A percentile compares a stretch with the other conserved stretches of the same genome.
phyloP scores from a whole-genome alignment of 2,329 filamentous ascomycete species.

The Microcera coccophila region DNA sequence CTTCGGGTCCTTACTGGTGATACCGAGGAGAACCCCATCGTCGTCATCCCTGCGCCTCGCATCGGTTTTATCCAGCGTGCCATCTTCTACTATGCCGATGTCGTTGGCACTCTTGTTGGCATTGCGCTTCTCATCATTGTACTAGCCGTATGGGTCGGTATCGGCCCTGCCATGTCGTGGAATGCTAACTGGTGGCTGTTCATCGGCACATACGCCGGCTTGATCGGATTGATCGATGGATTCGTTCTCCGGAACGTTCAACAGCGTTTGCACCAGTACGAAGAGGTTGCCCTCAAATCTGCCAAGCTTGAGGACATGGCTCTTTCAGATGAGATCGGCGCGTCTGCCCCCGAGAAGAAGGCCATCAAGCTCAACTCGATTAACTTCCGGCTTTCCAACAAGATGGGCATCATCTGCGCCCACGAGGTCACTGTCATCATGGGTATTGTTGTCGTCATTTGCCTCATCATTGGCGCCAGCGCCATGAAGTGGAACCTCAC shows the following conservation, averaged over 20 bases:
- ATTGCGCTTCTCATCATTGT: slow-evolving; percentile 34
- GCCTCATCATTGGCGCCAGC: slow-evolving; percentile 18
- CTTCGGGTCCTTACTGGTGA: slow-evolving; percentile 34
- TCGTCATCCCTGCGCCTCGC: slow-evolving; percentile 22
- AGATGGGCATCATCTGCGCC: slow-evolving; percentile 19
- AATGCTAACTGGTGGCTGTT: slow-evolving; percentile 45
- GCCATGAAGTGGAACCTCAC: slow-evolving; percentile 21
- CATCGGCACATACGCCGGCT: slow-evolving; percentile 45
- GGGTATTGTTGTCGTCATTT: slow-evolving; percentile 15
- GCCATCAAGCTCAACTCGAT: slow-evolving; percentile 4
- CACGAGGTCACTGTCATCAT: slow-evolving; percentile 19
- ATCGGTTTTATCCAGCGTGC: slow-evolving; percentile 32
- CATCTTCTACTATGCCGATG: slow-evolving; percentile 38
- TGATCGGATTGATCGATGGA: slow-evolving; percentile 42
- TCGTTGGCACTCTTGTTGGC: slow-evolving; percentile 40
- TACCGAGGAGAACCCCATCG: slow-evolving; percentile 28
- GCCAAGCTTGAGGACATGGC: background rate
- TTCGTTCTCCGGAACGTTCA: slow-evolving; percentile 45
- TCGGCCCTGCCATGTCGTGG: slow-evolving; percentile 38
- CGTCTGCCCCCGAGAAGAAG: slow-evolving; percentile 3
- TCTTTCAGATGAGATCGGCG: slow-evolving; percentile 11
- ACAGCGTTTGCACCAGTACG: slow-evolving; percentile 9
- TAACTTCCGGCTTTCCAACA: slow-evolving; percentile 14
- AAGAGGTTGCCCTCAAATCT: slow-evolving; percentile 11
- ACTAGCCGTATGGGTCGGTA: slow-evolving; percentile 34